Evolutionary conservation across 495 filamentous ascomycete species (phyloP), one percentile per base, ranked within the genome.

Genomic region (Eremomyces bilateralis): DNA sequence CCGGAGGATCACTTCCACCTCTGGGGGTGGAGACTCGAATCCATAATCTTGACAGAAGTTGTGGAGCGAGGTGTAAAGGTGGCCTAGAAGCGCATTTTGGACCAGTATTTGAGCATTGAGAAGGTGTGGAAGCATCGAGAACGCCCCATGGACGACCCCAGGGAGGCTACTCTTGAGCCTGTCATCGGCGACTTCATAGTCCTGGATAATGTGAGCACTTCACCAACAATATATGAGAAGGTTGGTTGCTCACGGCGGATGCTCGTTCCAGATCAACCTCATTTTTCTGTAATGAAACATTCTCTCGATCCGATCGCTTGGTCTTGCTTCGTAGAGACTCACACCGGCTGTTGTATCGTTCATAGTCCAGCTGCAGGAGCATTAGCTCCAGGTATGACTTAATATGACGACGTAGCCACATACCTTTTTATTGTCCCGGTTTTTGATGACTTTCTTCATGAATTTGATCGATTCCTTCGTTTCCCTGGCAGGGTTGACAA

Each of bases 391-490:
- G 11, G 18, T 15, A 8, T 6, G 15, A 5, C 33, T 11, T 10
- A 33, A 33, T 18, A n/a, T n/a, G 16, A 16, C 10, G 20, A 17
- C 10, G n/a, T 15, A 22, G 15, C n/a, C 12, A 35, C 50, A n/a
- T 33, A 68, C 68, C 60, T 91, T 77, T 54, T 74, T 81, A 45
- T 91, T 76, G 45, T 90, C 80, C 27, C 85, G 63, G 48, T 80
- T 85, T 59, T 92, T 92, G 51, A 95, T 85, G 2, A 76, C 76
- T 54, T 85, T 93, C 48, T 82, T 76, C 50, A 92, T 61, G 0
- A 80, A 76, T 37, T 67, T 62, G 38, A 92, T 60, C 28, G 51
- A 69, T 33, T 76, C 70, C 47, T 73, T 76, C 2, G 78, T 80
- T 33, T 76, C 65, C 15, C 61, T 62, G 3, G 79, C 75, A 1